Evolutionary conservation across 1,284 basidiomycete genomes (phyloP).

Genomic region (Ustilago vetiveriae): DNA sequence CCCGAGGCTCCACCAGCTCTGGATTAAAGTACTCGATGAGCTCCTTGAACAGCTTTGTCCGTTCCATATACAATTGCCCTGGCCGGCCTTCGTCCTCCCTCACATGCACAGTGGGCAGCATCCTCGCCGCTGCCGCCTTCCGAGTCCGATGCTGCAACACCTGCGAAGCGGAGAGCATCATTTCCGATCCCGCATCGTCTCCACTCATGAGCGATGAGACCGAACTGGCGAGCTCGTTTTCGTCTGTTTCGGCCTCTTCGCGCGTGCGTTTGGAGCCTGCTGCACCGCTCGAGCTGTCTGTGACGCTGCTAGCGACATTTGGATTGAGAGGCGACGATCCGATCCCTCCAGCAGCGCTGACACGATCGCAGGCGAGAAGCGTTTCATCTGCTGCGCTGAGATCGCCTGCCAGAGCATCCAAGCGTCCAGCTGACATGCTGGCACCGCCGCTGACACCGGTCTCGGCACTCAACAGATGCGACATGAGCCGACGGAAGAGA

Average conservation of each 20-base stretch:
- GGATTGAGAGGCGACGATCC: conserved; percentile 36
- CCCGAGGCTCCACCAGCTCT: conserved; percentile 58
- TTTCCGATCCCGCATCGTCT: conserved; percentile 34
- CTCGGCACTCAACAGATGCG: conserved; percentile 52
- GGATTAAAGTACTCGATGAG: conserved; percentile 63
- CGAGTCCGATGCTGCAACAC: conserved; percentile 24
- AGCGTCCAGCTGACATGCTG: neutral
- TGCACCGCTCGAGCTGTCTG: conserved; percentile 19
- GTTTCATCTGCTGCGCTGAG: conserved; percentile 11
- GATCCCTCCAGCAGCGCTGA: conserved; percentile 3
- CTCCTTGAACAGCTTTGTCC: conserved; percentile 59
- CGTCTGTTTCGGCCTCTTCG: conserved; percentile 40
- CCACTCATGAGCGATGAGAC: conserved; percentile 42
- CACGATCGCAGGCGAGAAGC: conserved; percentile 1
- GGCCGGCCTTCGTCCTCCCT: conserved; percentile 35
- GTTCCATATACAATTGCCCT: conserved; percentile 38
- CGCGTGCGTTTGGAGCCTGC: conserved; percentile 31
- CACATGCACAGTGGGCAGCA: conserved; percentile 16
- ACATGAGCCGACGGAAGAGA: conserved; percentile 66
- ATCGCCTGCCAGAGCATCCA: neutral
- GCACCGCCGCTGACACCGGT: conserved; percentile 2
- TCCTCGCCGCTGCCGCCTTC: conserved; percentile 10
- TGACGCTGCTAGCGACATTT: neutral
- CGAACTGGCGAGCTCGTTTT: conserved; percentile 37
- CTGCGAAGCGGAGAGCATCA: conserved; percentile 43